phyloP scores from a whole-genome alignment of 805 yeast species.

The Ogataea allantospora region DNA sequence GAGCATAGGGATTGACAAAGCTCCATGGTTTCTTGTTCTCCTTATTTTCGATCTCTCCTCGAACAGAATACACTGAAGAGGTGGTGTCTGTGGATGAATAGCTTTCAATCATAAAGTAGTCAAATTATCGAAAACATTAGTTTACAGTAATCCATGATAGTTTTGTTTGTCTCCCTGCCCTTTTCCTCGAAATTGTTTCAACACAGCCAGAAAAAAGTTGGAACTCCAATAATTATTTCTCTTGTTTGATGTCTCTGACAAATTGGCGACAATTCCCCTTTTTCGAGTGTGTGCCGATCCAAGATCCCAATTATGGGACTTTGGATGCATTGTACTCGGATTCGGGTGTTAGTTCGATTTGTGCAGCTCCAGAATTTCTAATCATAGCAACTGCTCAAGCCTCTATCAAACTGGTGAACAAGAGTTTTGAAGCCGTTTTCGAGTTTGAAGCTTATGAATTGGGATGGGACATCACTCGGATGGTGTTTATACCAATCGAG shows the following conservation, averaged over 20 bases:
- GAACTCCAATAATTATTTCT: background rate
- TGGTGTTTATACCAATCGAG: slow-evolving; percentile 40
- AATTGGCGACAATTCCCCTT: slow-evolving; percentile 72
- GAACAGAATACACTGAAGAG: slow-evolving; percentile 21
- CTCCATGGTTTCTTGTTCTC: slow-evolving; percentile 5
- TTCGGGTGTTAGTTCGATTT: slow-evolving; percentile 62
- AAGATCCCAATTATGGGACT: slow-evolving; percentile 73
- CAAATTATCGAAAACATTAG: too few species aligned
- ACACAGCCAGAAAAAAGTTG: slow-evolving; percentile 9
- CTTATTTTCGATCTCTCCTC: background rate
- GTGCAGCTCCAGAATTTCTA: slow-evolving; percentile 55
- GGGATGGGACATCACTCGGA: slow-evolving; percentile 61
- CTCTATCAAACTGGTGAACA: slow-evolving; percentile 54
- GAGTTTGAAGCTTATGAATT: slow-evolving; percentile 63
- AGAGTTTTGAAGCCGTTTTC: slow-evolving; percentile 43
- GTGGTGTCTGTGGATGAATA: slow-evolving; percentile 5
- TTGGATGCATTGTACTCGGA: slow-evolving; percentile 74
- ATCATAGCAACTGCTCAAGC: slow-evolving; percentile 57
- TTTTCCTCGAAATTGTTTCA: slow-evolving; percentile 12
- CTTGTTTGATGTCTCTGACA: slow-evolving; percentile 30
- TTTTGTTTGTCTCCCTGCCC: slow-evolving; percentile 5
- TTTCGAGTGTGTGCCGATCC: slow-evolving; percentile 77
- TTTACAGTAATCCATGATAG: background rate
- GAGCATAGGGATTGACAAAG: slow-evolving; percentile 40
- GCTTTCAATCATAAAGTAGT: slow-evolving; percentile 7